Evolutionary conservation across 2,329 filamentous ascomycete genomes (phyloP).

Genomic region (Cladosporium austrohemisphaericum): DNA sequence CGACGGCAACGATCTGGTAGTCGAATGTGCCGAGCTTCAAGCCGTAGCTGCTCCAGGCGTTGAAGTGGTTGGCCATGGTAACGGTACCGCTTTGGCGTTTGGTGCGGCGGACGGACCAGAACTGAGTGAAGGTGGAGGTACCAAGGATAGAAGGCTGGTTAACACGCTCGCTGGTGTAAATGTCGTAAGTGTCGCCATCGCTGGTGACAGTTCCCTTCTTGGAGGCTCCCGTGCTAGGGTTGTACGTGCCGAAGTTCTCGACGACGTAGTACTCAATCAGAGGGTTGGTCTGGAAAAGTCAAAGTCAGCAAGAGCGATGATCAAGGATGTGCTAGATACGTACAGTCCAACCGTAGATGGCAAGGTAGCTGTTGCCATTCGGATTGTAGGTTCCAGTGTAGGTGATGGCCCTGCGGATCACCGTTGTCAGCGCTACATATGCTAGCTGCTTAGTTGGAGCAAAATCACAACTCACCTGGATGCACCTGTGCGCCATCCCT

Average conservation of each 20-base stretch:
- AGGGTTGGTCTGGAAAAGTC: constrained; percentile 34
- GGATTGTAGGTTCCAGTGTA: constrained; percentile 47
- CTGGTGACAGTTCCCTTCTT: constrained; percentile 47
- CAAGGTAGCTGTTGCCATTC: constrained; percentile 51
- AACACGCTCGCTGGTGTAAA: constrained; percentile 45
- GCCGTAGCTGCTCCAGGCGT: constrained; percentile 24
- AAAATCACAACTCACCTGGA: no score
- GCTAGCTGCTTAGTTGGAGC: no score
- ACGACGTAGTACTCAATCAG: constrained; percentile 57
- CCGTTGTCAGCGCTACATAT: no score
- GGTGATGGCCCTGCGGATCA: no score
- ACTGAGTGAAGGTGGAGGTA: constrained; percentile 42
- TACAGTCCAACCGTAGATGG: constrained; percentile 53
- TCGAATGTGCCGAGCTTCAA: constrained; percentile 32
- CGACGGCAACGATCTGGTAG: constrained; percentile 43
- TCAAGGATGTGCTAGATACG: background rate
- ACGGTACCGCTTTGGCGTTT: constrained; percentile 32
- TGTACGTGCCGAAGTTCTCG: constrained; percentile 47
- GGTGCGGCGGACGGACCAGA: constrained; percentile 39
- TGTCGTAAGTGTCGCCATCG: constrained; percentile 53
- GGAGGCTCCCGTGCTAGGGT: constrained; percentile 41
- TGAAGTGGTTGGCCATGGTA: constrained; percentile 28
- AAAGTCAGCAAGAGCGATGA: constrained; percentile 1
- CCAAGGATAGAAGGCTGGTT: constrained; percentile 41
- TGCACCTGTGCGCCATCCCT: constrained; percentile 15